phyloP scores from a whole-genome alignment of 2,329 filamentous ascomycete genomes.

The Neofusicoccum laricinum region DNA sequence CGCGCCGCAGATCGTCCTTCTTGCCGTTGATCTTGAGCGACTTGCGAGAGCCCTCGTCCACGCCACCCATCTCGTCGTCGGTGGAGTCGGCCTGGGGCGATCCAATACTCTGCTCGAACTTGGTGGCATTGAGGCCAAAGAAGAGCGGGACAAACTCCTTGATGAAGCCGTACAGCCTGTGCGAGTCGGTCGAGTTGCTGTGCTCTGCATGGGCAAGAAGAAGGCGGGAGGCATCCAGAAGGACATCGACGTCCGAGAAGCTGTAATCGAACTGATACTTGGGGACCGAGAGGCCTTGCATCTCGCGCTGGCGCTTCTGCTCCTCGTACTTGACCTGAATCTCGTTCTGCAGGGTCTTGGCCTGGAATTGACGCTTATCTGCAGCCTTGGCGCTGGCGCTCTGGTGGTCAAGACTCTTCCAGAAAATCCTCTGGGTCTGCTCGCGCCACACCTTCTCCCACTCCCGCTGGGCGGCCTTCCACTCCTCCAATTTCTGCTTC shows the following conservation, averaged over 20 bases:
- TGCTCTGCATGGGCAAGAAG: conserved; percentile 45
- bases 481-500: conserved; percentile 96
- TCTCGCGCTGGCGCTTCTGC: conserved; percentile 69
- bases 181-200: conserved; percentile 41
- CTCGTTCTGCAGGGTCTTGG: conserved; percentile 84
- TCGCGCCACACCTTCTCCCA: conserved; percentile 99
- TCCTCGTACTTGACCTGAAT: conserved; percentile 93
- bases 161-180: conserved; percentile 46
- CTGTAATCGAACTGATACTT: conserved; percentile 73
- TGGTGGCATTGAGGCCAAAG: conserved; percentile 48
- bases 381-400: conserved; percentile 82
- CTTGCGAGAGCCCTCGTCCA: conserved; percentile 68
- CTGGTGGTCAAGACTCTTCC: conserved; percentile 96
- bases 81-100: conserved; percentile 59
- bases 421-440: conserved; percentile 91
- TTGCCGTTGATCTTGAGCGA: conserved; percentile 65
- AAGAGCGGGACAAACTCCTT: conserved; percentile 51
- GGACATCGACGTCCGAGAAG: conserved; percentile 59
- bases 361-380: conserved; percentile 88
- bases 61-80: conserved; percentile 62
- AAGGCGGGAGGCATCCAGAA: conserved; percentile 48
- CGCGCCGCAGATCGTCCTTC: conserved; percentile 71
- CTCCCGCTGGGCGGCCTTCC: conserved; percentile 93
- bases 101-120: conserved; percentile 65
- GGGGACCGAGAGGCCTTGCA: conserved; percentile 56